Evolutionary conservation across 2,329 filamentous ascomycete genomes (phyloP), one percentile per base, ranked within the genome.

Genomic region (Sclerotinia nivalis): DNA sequence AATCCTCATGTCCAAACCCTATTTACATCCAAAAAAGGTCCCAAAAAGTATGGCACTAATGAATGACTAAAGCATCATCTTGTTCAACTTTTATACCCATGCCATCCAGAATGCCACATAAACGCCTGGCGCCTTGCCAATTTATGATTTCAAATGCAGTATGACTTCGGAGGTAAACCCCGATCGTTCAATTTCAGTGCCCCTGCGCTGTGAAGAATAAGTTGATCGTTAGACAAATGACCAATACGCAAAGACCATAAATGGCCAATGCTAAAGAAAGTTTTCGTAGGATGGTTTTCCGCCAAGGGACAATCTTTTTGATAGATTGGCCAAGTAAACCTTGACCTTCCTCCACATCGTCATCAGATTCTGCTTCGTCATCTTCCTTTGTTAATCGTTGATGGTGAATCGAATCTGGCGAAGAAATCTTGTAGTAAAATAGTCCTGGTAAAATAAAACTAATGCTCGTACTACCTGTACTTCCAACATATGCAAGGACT

Each of bases 391-490:
- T 84, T 13, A 98, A 83, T 20, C 91, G 88, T 79, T 97, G 95
- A 76, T 97, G 93, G 72, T 95, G 89, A 40, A 90, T 86, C 58
- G 92, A 95, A 69, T 97, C 91, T 0, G 96, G 96, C 34, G 93
- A 89, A 18, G 93, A 96, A 71, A 99, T 98, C 81, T 98, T 98
- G 83, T 98, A 99, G 81, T 98, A 99, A 80, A 99, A 99, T 5
- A 99, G 82, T 0, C 96, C 96, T 0, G 96, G 96, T 0, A 99
- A 85, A 74, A 99, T 98, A 79, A 99, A 99, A 72, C 93, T 97
- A 76, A 99, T 99, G 72, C 93, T 93, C 0, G 96, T 99, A 66
- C 91, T 95, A 67, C 96, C 96, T 0, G 96, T 99, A 75, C 91
- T 93, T 50, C 96, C 96, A 15, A 99, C 96, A 75, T 97, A 99